Evolutionary conservation across 1,284 basidiomycete genomes (phyloP).

Genomic region (Cryptococcus sp.): DNA sequence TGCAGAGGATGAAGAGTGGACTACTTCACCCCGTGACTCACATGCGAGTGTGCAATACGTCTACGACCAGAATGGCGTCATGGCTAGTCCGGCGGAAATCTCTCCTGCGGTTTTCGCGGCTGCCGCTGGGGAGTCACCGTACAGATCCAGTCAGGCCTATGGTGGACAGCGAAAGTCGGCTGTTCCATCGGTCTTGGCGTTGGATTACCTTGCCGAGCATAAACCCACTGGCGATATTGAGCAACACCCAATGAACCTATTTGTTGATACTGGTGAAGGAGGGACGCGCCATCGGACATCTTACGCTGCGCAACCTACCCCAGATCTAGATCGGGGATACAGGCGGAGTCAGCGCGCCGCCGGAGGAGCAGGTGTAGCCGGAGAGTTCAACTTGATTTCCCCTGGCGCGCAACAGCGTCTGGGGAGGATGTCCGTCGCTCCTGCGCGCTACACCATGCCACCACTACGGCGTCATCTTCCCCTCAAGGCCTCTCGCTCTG

Average conservation of each 20-base stretch:
- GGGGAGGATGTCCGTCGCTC: slow-evolving; percentile 41
- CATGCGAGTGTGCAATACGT: slow-evolving; percentile 7
- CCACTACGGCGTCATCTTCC: slow-evolving; percentile 8
- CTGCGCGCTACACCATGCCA: slow-evolving; percentile 34
- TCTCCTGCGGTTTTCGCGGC: slow-evolving; percentile 2
- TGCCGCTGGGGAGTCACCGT: too few relatives aligned
- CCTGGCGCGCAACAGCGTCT: slow-evolving; percentile 29
- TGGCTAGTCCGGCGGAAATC: slow-evolving; percentile 15
- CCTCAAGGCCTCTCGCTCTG: not conserved
- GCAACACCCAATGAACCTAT: not conserved
- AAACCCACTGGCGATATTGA: not conserved
- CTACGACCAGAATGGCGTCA: slow-evolving; percentile 7
- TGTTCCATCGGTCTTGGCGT: slow-evolving; percentile 24
- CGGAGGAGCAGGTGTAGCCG: not conserved
- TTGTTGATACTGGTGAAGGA: not conserved
- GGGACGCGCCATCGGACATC: not conserved
- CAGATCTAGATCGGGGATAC: not conserved
- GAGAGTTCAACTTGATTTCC: slow-evolving; percentile 20
- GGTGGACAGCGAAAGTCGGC: slow-evolving; percentile 7
- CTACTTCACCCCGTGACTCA: not conserved
- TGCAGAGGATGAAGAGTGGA: slow-evolving; percentile 12
- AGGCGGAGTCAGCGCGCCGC: not conserved
- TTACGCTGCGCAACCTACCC: slow-evolving; percentile 1
- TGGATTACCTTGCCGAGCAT: slow-evolving; percentile 17
- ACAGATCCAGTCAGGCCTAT: not conserved